Evolutionary conservation across 2,329 filamentous ascomycete species (phyloP).

Genomic region (Pyrenophora tritici-repentis): DNA sequence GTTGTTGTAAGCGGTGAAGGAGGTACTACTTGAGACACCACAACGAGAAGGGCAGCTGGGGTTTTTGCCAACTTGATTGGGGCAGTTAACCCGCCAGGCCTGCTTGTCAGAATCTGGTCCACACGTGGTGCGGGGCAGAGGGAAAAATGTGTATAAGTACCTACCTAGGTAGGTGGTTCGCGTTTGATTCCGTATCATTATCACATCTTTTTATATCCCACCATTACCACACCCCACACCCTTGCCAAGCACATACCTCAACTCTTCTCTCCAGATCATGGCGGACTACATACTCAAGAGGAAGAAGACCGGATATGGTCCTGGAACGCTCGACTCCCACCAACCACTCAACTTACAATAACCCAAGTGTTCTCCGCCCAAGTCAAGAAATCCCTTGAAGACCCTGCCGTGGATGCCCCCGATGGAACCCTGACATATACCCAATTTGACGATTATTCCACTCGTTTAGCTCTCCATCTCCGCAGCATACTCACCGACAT

Average conservation of each 20-base stretch:
- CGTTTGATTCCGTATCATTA: not conserved
- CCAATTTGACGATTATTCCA: conserved; percentile 3
- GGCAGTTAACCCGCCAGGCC: not conserved
- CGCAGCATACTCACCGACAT: not conserved
- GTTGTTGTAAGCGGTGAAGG: too few relatives aligned
- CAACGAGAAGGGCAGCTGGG: too few relatives aligned
- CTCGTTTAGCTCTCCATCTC: conserved; percentile 1
- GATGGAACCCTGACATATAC: conserved; percentile 4
- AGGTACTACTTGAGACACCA: too few relatives aligned
- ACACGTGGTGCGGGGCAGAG: conserved; percentile 1
- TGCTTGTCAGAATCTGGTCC: not conserved
- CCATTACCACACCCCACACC: too few relatives aligned
- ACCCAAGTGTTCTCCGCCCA: conserved; percentile 2
- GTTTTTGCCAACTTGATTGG: too few relatives aligned
- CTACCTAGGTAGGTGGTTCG: not conserved
- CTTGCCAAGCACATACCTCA: not conserved
- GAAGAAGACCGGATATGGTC: conserved; percentile 6
- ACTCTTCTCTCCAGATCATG: not conserved
- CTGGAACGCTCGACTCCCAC: conserved; percentile 2
- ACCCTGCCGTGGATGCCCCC: conserved; percentile 4
- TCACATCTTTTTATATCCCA: not conserved
- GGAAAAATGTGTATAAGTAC: not conserved
- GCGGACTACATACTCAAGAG: not conserved
- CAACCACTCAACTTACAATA: not conserved
- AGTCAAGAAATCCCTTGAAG: not conserved